Evolutionary conservation across 192 early-diverging fungal genomes (phyloP).

Genomic region (Rhizophagus sp.): DNA sequence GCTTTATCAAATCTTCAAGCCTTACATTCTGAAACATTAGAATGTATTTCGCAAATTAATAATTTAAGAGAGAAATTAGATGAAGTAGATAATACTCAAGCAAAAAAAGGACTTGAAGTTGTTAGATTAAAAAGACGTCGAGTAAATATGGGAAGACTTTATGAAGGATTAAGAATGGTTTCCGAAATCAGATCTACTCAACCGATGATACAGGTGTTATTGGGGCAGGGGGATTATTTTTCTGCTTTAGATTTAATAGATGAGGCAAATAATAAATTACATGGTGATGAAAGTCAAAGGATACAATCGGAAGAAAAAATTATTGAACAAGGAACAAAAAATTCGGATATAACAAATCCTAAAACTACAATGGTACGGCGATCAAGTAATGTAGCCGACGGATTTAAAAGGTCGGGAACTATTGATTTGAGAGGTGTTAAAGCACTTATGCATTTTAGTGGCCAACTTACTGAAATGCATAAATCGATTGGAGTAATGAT

Average conservation of each 20-base stretch:
- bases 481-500: constrained; percentile 69
- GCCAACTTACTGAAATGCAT: constrained; percentile 66
- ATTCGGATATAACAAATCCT: constrained; percentile 42
- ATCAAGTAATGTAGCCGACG: constrained; percentile 23
- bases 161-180: constrained; percentile 71
- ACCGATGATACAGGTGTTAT: constrained; percentile 80
- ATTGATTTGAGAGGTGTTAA: constrained; percentile 64
- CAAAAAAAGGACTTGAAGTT: constrained; percentile 79
- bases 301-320: constrained; percentile 34
- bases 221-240: constrained; percentile 82
- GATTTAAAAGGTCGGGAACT: constrained; percentile 32
- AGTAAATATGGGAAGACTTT: constrained; percentile 68
- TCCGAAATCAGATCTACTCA: constrained; percentile 76
- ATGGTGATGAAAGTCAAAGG: constrained; percentile 50
- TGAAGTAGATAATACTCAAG: constrained; percentile 60
- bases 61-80: constrained; percentile 70
- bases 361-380: constrained; percentile 24
- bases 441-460: constrained; percentile 58
- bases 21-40: constrained; percentile 87
- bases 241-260: constrained; percentile 89
- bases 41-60: constrained; percentile 88
- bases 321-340: constrained; percentile 36
- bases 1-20: constrained; percentile 92
- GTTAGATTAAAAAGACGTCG: constrained; percentile 76
- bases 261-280: constrained; percentile 64